phyloP scores from a whole-genome alignment of 768 basidiomycete species.

The Tephrocybe sp. region DNA sequence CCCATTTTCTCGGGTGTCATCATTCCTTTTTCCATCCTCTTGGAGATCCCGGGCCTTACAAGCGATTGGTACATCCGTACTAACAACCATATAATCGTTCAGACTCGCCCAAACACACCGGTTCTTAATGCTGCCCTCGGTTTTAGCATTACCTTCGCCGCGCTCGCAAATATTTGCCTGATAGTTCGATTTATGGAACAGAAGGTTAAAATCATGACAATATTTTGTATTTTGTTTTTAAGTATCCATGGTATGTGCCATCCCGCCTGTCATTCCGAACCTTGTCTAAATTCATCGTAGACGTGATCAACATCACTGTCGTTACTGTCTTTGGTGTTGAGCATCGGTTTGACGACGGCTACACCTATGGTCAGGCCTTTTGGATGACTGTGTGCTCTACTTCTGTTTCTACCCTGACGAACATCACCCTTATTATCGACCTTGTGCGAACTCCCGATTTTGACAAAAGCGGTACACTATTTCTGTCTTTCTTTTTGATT shows the following conservation, averaged over 20 bases:
- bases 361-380: conserved; percentile 67
- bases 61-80: conserved; percentile 72
- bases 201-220: conserved; percentile 57
- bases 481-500: background rate
- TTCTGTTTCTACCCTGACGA: conserved; percentile 59
- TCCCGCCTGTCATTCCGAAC: background rate
- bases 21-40: conserved; percentile 76
- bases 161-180: conserved; percentile 67
- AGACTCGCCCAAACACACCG: conserved; percentile 49
- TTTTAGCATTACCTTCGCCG: conserved; percentile 64
- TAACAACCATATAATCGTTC: conserved; percentile 38
- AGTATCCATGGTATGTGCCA: conserved; percentile 61
- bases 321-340: conserved; percentile 61
- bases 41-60: conserved; percentile 79
- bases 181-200: conserved; percentile 73
- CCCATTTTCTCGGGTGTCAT: conserved; percentile 67
- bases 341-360: conserved; percentile 60
- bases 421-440: conserved; percentile 66
- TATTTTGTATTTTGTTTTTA: conserved; percentile 60
- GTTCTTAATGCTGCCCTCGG: conserved; percentile 61
- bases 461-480: conserved; percentile 49
- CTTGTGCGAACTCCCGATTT: conserved; percentile 60
- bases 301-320: conserved; percentile 62
- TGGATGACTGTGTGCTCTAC: conserved; percentile 83
- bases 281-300: conserved; percentile 31